Evolutionary conservation across 1,284 basidiomycete species (phyloP), one percentile per base, ranked within the genome.

Genomic region (Moesziomyces sp.): DNA sequence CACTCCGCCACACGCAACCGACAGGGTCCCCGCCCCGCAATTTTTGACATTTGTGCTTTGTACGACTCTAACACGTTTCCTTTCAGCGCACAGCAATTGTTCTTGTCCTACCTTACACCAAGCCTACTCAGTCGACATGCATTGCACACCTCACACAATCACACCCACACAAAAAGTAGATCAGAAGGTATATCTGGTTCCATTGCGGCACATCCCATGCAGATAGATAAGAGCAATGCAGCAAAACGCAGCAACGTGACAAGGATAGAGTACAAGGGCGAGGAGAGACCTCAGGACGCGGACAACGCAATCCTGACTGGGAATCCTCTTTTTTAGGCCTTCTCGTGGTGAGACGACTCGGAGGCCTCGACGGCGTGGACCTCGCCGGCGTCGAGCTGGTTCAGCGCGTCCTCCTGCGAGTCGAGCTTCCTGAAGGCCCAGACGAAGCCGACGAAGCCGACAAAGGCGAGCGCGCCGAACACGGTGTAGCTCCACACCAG

Each of bases 341-440:
- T 70, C 57, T 70, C 67, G 26, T 52, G 46, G 52, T 58, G 56
- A 45, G 55, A 54, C 13, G 46, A 44, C 50, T 68, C 59, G 46
- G 55, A 62, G 24, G 21, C 42, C 14, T 53, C 61, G 35, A 35
- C 52, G 21, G 50, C 56, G 53, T 61, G 28, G 14, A 74, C 53
- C 23, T 58, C 40, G 13, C 71, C 71, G 53, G 61, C 61, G 33
- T 74, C 72, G 58, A 74, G 72, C 67, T 74, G 65, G 72, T 78
- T 78, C 60, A 79, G 73, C 21, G 38, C 46, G 30, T 91, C 90
- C 84, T 92, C 88, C 66, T 85, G 77, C 58, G 78, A 81, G 73
- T 92, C 91, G 56, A 91, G 86, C 48, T 87, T 84, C 88, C 86
- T 86, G 74, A 90, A 88, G 30, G 86, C 85, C 66, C 88, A 79